Evolutionary conservation across 1,284 basidiomycete species (phyloP).

Genomic region (Xanthoconium separans): DNA sequence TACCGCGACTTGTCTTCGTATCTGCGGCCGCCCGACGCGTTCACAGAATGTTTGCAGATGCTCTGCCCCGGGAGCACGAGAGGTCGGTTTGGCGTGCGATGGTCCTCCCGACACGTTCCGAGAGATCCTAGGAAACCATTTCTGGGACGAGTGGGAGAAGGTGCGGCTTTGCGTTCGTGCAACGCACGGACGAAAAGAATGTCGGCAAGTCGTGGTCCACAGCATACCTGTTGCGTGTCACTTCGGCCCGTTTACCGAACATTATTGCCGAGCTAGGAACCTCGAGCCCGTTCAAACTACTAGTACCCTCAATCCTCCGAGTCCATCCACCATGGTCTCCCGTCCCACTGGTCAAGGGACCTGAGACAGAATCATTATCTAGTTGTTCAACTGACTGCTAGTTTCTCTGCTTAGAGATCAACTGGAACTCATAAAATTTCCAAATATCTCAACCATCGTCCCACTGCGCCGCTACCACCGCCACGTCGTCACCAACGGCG

Average conservation of each 20-base stretch:
- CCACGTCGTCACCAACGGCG: too few species aligned
- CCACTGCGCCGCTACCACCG: too few species aligned
- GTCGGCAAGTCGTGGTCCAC: slow-evolving; percentile 19
- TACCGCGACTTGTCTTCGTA: slow-evolving; percentile 42
- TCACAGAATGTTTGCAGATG: slow-evolving; percentile 36
- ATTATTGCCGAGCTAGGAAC: too few species aligned
- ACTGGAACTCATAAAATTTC: too few species aligned
- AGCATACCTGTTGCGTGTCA: slow-evolving; percentile 21
- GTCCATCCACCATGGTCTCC: too few species aligned
- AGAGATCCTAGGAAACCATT: slow-evolving; percentile 23
- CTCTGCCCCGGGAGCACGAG: slow-evolving; percentile 26
- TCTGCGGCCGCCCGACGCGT: slow-evolving; percentile 35
- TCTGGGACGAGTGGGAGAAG: slow-evolving; percentile 19
- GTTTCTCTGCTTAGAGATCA: too few species aligned
- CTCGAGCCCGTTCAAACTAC: too few species aligned
- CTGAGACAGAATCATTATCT: too few species aligned
- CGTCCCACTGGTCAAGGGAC: too few species aligned
- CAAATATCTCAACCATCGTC: too few species aligned
- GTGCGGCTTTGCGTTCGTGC: slow-evolving; percentile 17
- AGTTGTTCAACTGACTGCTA: too few species aligned
- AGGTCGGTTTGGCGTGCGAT: slow-evolving; percentile 13
- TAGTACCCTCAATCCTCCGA: too few species aligned
- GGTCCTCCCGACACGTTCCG: slow-evolving; percentile 11
- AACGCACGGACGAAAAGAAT: slow-evolving; percentile 18
- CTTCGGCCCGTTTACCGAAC: not conserved